Percentiles rank a stretch among this genome's conserved stretches.
These are phyloP conservation scores for Dalechampia spathulata DNA, from an alignment of 441 rosid genomes.

Conservation along the genomic window DNA sequence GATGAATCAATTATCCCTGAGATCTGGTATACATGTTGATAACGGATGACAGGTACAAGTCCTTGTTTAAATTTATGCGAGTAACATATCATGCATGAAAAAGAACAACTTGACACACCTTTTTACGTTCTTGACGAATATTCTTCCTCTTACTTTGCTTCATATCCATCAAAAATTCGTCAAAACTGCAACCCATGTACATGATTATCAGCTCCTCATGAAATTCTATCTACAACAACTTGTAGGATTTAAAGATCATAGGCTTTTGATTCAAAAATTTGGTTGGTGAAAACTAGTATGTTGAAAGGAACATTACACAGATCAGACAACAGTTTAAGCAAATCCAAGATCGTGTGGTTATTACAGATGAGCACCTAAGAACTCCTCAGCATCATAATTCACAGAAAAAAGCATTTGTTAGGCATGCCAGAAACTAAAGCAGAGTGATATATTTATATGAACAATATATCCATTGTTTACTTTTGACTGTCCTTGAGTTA, in stretches of 20 bases:
- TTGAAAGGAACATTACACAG: neutral
- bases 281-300: neutral
- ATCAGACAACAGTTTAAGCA: neutral
- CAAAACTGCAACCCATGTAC: constrained; percentile 50
- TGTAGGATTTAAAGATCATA: neutral
- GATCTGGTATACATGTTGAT: neutral
- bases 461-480: no score
- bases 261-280: neutral
- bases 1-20: neutral
- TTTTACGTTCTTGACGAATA: constrained; percentile 89
- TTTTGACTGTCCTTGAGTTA: no score
- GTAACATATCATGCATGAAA: neutral
- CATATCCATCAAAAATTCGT: constrained; percentile 95
- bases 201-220: constrained; percentile 3
- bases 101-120: constrained; percentile 39
- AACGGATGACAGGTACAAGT: neutral
- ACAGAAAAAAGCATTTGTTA: neutral
- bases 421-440: no score
- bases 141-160: constrained; percentile 87
- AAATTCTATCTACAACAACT: neutral
- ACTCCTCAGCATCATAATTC: constrained; percentile 1
- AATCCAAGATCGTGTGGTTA: neutral
- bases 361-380: neutral
- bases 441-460: neutral
- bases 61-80: neutral